phyloP scores from a whole-genome alignment of 2,329 filamentous ascomycete species.

The Ophiognomonia clavigignenti-juglandacearum region DNA sequence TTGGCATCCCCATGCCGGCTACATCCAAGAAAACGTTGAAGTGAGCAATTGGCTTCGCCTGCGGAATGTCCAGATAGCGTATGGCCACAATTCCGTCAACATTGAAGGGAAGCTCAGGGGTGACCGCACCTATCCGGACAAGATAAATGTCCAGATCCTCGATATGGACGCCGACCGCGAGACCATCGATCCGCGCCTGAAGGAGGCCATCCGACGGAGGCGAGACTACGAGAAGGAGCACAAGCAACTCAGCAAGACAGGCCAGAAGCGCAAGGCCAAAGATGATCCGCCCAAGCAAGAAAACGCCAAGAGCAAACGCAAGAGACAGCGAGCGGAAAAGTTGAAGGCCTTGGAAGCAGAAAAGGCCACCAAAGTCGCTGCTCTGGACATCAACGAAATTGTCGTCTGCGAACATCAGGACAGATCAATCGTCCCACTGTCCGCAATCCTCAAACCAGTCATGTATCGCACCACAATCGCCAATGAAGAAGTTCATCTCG shows the following conservation, averaged over 20 bases:
- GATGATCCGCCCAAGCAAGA: slow-evolving; percentile 15
- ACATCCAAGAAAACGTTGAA: slow-evolving; percentile 50
- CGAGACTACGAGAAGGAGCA: slow-evolving; percentile 55
- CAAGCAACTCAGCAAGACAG: slow-evolving; percentile 33
- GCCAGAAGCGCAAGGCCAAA: slow-evolving; percentile 33
- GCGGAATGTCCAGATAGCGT: slow-evolving; percentile 68
- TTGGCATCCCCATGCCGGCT: slow-evolving; percentile 62
- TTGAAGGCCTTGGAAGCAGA: slow-evolving; percentile 22
- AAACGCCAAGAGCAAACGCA: slow-evolving; percentile 22
- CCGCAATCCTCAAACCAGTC: slow-evolving; percentile 34
- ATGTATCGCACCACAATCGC: slow-evolving; percentile 39
- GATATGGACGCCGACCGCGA: slow-evolving; percentile 34
- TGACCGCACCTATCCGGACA: slow-evolving; percentile 46
- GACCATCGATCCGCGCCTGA: slow-evolving; percentile 41
- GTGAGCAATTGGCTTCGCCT: slow-evolving; percentile 60
- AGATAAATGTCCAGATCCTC: slow-evolving; percentile 55
- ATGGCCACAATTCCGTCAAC: slow-evolving; percentile 42
- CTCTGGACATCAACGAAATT: slow-evolving; percentile 20
- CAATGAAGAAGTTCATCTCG: slow-evolving; percentile 28
- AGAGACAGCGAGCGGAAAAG: slow-evolving; percentile 17
- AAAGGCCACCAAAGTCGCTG: slow-evolving; percentile 23
- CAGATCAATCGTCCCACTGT: slow-evolving; percentile 30
- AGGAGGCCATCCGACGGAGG: slow-evolving; percentile 58
- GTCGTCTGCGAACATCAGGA: slow-evolving; percentile 32
- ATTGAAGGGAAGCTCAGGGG: slow-evolving; percentile 70